These are phyloP conservation scores for Aureobasidium pullulans DNA, from an alignment of 2,329 filamentous ascomycete genomes.

Conservation along the genomic window DNA sequence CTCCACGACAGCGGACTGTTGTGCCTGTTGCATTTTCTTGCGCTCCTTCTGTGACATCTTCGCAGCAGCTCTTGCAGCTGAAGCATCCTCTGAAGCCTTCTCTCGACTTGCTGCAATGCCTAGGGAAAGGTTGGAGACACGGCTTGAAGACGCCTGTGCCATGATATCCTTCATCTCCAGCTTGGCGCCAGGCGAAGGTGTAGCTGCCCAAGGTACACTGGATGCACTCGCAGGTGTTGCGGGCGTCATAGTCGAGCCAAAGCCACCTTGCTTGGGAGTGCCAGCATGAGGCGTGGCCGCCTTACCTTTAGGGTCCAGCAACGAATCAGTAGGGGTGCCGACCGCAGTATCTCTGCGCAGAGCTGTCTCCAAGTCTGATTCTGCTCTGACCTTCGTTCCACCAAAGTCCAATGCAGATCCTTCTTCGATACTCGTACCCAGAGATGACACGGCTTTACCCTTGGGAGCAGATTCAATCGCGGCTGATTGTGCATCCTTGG, in stretches of 20 bases:
- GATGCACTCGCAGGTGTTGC: conserved; percentile 1
- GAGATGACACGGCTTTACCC: conserved; percentile 41
- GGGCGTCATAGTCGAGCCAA: background rate
- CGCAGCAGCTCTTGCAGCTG: conserved; percentile 26
- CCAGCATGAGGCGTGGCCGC: conserved; percentile 19
- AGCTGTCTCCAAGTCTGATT: background rate
- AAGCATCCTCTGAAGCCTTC: background rate
- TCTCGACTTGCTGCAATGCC: conserved; percentile 30
- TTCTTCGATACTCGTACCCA: conserved; percentile 15
- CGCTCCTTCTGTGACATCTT: conserved; percentile 90
- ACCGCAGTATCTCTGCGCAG: conserved; percentile 5
- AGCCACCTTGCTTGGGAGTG: background rate
- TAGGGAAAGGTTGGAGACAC: conserved; percentile 47
- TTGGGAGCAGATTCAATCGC: conserved; percentile 60
- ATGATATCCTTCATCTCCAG: conserved; percentile 73
- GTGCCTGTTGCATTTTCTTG: conserved; percentile 70
- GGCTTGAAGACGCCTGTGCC: conserved; percentile 48
- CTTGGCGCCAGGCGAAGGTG: conserved; percentile 52
- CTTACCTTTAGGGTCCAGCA: conserved; percentile 35
- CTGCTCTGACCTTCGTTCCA: background rate
- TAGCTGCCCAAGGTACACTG: conserved; percentile 46
- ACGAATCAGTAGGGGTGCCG: conserved; percentile 27
- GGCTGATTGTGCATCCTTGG: conserved; percentile 35
- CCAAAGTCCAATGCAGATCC: background rate
- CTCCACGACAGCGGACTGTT: conserved; percentile 32